Percentiles rank a stretch among this genome's conserved stretches.
phyloP scores from a whole-genome alignment of 2,329 filamentous ascomycete genomes.

The Neophaeococcomyces aloes region DNA sequence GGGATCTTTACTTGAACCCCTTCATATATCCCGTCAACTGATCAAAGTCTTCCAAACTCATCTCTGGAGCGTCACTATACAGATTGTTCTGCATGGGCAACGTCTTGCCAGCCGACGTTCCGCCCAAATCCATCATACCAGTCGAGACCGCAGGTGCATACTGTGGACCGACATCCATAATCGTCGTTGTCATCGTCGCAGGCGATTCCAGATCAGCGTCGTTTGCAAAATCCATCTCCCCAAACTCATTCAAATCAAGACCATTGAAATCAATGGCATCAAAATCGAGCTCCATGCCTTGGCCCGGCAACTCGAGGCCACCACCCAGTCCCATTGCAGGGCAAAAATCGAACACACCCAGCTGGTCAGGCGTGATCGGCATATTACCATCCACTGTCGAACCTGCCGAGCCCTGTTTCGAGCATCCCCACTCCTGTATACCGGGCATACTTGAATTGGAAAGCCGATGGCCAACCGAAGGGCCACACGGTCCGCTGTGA shows the following conservation, averaged over 20 bases:
- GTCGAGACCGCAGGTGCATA: neutral
- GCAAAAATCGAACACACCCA: neutral
- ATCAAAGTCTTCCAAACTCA: conserved; percentile 7
- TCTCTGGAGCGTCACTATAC: conserved; percentile 2
- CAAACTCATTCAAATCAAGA: conserved; percentile 18
- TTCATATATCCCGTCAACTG: conserved; percentile 7
- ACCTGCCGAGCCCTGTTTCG: neutral
- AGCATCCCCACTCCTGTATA: conserved; percentile 4
- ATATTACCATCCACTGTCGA: conserved; percentile 1
- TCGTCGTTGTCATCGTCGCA: neutral
- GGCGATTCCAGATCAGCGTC: neutral
- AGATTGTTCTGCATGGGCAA: neutral
- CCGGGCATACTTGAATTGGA: neutral
- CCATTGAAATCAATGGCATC: conserved; percentile 20
- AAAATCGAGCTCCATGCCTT: conserved; percentile 21
- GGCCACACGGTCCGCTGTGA: conserved; percentile 5
- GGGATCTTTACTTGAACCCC: neutral
- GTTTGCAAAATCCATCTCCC: conserved; percentile 16
- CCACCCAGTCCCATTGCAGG: conserved; percentile 6
- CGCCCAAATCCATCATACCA: neutral
- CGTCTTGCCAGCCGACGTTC: too few species aligned
- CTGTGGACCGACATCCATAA: neutral
- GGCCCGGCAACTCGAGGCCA: conserved; percentile 11
- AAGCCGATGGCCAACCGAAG: neutral
- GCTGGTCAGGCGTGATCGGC: conserved; percentile 3